Evolutionary conservation across 1,284 basidiomycete genomes (phyloP), one percentile per base, ranked within the genome.

Genomic region (Tilletia indica): DNA sequence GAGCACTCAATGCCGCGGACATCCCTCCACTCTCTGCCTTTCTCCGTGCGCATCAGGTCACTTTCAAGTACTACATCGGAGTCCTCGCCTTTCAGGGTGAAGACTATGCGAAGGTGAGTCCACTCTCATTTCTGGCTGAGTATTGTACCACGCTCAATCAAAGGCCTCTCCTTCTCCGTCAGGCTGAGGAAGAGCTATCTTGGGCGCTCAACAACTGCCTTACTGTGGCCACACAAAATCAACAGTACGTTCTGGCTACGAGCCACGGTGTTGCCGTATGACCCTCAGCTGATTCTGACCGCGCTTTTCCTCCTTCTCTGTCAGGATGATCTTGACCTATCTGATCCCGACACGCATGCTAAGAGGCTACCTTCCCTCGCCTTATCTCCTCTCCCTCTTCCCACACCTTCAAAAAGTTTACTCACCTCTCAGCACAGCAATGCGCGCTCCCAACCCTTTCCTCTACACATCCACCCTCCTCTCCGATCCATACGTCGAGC

Each of bases 41-140:
- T 80, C 93, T 94, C 12, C 88, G 90, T 58, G 89, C 91, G 12
- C 93, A 98, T 85, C 93, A 94, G 86, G 93, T 94, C 81, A 79
- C 88, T 71, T 76, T 76, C 58, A 88, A 90, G 75, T 99, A 95
- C 87, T 97, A 98, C 83, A 86, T 95, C 66, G 96, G 96, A 72
- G 93, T 97, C 88, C 88, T 98, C 71, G 91, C 90, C 78, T 97
- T 99, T 85, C 85, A 97, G 71, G 93, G 92, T 77, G 96, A 97
- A 83, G 92, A 97, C 69, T 96, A 94, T 81, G 71, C 68, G 2
- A 71, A 63, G 67, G 72, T 72, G 34, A 19, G 71, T 67, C 19
- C 61, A 64, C 9, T 11, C 34, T 42, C n/a, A n/a, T 9, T 8
- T 34, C 48, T 56, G 38, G 38, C 54, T 6, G 3, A 6, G 31